Conservation (phyloP, 352 stramenopile species). For the Pythium volutum region DNA sequence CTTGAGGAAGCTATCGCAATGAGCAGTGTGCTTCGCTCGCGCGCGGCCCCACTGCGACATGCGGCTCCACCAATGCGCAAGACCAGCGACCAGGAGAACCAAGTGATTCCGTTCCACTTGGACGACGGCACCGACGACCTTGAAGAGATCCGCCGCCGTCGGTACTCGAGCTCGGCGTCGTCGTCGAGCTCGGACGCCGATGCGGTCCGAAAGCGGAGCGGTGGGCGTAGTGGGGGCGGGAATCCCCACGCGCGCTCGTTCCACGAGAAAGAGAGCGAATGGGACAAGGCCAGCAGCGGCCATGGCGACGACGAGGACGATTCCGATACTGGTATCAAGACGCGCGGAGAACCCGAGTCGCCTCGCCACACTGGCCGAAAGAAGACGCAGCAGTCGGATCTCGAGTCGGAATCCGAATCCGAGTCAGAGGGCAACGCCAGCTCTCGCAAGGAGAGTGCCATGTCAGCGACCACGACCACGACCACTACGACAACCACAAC, state of each 20-base stretch:
- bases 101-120: conserved; percentile 56
- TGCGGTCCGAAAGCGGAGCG: background rate
- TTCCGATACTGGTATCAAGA: conserved; percentile 1
- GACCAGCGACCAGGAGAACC: conserved; percentile 31
- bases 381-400: conserved; percentile 25
- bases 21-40: conserved; percentile 5
- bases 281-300: conserved; percentile 32
- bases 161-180: conserved; percentile 32
- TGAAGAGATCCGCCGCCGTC: conserved; percentile 34
- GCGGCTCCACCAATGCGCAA: background rate
- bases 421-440: background rate
- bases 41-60: background rate
- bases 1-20: background rate
- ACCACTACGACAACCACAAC: conserved; percentile 3
- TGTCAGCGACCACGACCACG: conserved; percentile 17
- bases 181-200: conserved; percentile 22
- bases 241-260: background rate
- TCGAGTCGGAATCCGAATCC: background rate
- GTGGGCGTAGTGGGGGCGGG: background rate
- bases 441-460: conserved; percentile 15
- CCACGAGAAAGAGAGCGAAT: conserved; percentile 32
- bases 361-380: conserved; percentile 34
- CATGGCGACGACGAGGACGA: conserved; percentile 21
- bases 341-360: conserved; percentile 25
- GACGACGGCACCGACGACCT: conserved; percentile 45